These are phyloP conservation scores for Neurospora sp. DNA, from an alignment of 2,329 filamentous ascomycete genomes.

Conservation along the genomic window DNA sequence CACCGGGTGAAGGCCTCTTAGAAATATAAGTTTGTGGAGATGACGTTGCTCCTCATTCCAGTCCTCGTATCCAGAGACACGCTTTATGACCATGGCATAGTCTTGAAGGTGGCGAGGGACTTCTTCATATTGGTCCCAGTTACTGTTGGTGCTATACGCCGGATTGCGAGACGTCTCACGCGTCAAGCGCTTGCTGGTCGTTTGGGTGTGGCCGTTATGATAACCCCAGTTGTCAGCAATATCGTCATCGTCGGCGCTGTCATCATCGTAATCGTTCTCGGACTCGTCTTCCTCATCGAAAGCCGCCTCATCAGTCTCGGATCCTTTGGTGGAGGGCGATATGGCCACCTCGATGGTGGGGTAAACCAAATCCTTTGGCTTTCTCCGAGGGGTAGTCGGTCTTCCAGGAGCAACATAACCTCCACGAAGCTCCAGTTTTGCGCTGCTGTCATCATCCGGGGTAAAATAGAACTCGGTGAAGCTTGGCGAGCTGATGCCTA, in stretches of 20 bases:
- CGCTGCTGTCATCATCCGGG: neutral
- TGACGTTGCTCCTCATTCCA: conserved; percentile 24
- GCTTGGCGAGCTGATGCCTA: neutral
- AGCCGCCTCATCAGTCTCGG: neutral
- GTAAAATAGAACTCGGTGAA: neutral
- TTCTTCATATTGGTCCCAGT: conserved; percentile 16
- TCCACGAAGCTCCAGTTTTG: neutral
- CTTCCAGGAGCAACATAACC: neutral
- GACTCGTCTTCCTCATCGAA: neutral
- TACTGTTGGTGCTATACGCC: conserved; percentile 11
- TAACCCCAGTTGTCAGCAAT: neutral
- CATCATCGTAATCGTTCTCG: conserved; percentile 2
- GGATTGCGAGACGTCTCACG: neutral
- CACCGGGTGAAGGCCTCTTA: conserved; percentile 26
- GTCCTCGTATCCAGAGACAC: conserved; percentile 11
- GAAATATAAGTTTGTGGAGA: conserved; percentile 24
- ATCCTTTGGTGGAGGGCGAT: neutral
- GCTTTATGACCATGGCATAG: conserved; percentile 6
- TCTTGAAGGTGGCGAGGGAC: conserved; percentile 9
- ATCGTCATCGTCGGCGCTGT: conserved; percentile 7
- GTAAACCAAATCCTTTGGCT: neutral
- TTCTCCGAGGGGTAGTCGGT: neutral
- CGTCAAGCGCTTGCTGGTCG: neutral
- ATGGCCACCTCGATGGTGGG: neutral
- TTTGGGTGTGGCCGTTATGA: neutral